Evolutionary conservation across 345 rosid species (phyloP), one percentile per base, ranked within the genome.

Genomic region (Punica granatum): DNA sequence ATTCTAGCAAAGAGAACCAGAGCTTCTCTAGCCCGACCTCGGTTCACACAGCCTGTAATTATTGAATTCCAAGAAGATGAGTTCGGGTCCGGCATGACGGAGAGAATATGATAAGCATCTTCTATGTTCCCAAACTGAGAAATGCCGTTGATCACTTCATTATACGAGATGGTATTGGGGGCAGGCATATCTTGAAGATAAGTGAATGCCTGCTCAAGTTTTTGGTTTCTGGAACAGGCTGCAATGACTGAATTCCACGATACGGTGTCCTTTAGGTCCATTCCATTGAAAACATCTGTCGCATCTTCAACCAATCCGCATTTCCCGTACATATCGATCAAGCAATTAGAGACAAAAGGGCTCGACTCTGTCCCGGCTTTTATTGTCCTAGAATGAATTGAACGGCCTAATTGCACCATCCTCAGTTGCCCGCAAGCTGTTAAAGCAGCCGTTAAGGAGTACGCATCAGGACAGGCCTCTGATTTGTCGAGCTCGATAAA

Each of bases 1-100:
- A 92, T 92, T 67, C 65, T 72, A 31, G 53, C 67, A 76, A 90
- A 84, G 65, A 85, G 75, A 6, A 65, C 74, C 70, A 85, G 77
- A 48, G 88, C 95, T 73, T 88, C 85, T 25, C 59, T 65, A 46
- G 74, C 74, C 46, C 30, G 77, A 28, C 76, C 81, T 71, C 81
- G 75, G 69, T 90, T 86, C 36, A 86, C 85, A 60, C 77, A 86
- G 14, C 91, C 95, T 18, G 95, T 79, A 68, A 86, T 73, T 73
- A 92, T 85, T 3, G 92, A 85, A 78, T 79, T 92, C 98, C 96
- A 86, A 3, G 98, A 86, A 64, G 95, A 88, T 67, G 96, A 82
- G 73, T 83, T 85, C 12, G 86, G 85, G 26, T 66, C 68, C 11
- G 87, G 89, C 95, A 81, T 86, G 34, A 34, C 41, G 0, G 48